Conservation (phyloP, 2,329 filamentous ascomycete genomes). For the Neonectria magnoliae region DNA sequence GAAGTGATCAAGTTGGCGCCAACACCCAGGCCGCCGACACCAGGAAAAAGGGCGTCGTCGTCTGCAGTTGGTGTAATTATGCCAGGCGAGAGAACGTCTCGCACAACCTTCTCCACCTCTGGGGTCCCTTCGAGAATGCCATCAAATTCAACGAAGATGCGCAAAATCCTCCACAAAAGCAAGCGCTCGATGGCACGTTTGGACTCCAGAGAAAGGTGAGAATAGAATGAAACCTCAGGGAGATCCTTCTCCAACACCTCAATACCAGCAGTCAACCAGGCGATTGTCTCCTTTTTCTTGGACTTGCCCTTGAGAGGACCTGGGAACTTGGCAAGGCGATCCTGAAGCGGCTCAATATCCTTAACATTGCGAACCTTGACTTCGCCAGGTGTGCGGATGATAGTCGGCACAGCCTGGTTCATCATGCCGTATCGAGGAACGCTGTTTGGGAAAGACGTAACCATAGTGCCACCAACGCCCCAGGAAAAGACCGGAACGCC, state of each 20-base stretch:
- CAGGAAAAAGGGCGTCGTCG: slow-evolving; percentile 39
- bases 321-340: slow-evolving; percentile 83
- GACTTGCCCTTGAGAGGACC: slow-evolving; percentile 88
- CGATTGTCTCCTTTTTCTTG: slow-evolving; percentile 92
- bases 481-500: slow-evolving; percentile 88
- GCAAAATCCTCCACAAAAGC: slow-evolving; percentile 87
- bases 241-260: slow-evolving; percentile 72
- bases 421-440: slow-evolving; percentile 87
- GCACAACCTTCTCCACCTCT: slow-evolving; percentile 77
- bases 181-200: slow-evolving; percentile 83
- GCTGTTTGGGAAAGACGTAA: slow-evolving; percentile 89
- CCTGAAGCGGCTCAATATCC: slow-evolving; percentile 75
- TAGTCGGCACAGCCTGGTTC: slow-evolving; percentile 76
- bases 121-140: slow-evolving; percentile 79
- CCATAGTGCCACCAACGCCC: slow-evolving; percentile 84
- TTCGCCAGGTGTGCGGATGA: slow-evolving; percentile 84
- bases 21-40: slow-evolving; percentile 37
- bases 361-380: slow-evolving; percentile 81
- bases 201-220: slow-evolving; percentile 65
- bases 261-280: slow-evolving; percentile 84
- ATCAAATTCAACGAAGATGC: slow-evolving; percentile 85
- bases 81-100: slow-evolving; percentile 76
- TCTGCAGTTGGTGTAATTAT: slow-evolving; percentile 40
- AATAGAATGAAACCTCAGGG: slow-evolving; percentile 60
- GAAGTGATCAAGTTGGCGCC: slow-evolving; percentile 43